phyloP scores from a whole-genome alignment of 345 rosid genomes.

The Eucalyptus paniculata region DNA sequence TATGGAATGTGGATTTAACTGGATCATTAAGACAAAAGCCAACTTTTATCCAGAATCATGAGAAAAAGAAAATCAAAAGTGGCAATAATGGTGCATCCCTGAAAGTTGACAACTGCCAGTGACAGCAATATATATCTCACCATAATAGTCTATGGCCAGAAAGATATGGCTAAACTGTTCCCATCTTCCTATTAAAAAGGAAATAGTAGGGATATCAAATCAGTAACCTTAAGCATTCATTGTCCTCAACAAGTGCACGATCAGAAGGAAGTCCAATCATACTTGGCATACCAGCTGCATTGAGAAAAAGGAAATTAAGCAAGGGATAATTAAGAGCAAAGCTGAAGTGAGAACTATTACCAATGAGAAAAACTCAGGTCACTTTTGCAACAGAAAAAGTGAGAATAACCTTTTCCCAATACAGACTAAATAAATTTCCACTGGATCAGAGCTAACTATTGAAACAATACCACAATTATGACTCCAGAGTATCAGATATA shows the following conservation, averaged over 20 bases:
- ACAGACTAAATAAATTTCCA: not conserved
- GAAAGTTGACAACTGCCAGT: not conserved
- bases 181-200: not conserved
- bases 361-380: not conserved
- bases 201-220: not conserved
- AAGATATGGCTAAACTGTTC: not conserved
- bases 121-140: not conserved
- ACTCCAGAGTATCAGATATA: not conserved
- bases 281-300: conserved; percentile 60
- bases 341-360: not conserved
- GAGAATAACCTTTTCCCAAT: not conserved
- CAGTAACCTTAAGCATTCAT: conserved; percentile 67
- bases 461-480: not conserved
- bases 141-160: not conserved
- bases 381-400: not conserved
- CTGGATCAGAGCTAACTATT: not conserved
- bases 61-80: not conserved
- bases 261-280: conserved; percentile 95
- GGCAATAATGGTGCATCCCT: not conserved
- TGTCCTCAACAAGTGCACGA: conserved; percentile 70
- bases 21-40: not conserved
- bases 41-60: not conserved
- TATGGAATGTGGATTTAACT: not conserved
- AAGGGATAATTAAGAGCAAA: not conserved
- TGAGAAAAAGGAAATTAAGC: not conserved